Conservation (phyloP, 305 asterid genomes). For the Solanum hybrid region DNA sequence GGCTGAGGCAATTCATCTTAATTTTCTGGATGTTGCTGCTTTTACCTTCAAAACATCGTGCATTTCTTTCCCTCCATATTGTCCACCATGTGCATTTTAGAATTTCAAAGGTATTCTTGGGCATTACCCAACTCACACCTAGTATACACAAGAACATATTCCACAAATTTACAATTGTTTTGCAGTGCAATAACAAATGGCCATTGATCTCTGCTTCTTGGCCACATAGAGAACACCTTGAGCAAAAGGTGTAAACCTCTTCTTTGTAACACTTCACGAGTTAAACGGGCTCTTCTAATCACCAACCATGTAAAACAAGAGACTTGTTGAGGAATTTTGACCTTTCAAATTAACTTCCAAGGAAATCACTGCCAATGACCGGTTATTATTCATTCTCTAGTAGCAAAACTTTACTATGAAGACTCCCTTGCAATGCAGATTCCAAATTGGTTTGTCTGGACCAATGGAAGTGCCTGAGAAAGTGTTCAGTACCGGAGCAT, state of each 20-base stretch:
- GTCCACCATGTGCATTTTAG: not conserved
- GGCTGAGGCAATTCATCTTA: not conserved
- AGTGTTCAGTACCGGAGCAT: not conserved
- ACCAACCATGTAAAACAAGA: not conserved
- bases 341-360: not conserved
- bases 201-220: not conserved
- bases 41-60: not conserved
- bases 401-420: not conserved
- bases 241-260: not conserved
- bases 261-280: not conserved
- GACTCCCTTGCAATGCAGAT: not conserved
- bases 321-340: not conserved
- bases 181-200: not conserved
- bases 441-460: not conserved
- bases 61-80: not conserved
- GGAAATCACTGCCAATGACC: not conserved
- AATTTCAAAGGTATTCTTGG: not conserved
- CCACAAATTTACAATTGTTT: not conserved
- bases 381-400: not conserved
- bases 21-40: not conserved
- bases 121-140: not conserved
- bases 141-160: not conserved
- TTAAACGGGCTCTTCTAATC: not conserved
- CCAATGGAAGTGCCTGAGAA: not conserved
- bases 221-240: not conserved